These are phyloP conservation scores for Epichloe uncinata DNA, from an alignment of 2,329 filamentous ascomycete genomes.

Conservation along the genomic window DNA sequence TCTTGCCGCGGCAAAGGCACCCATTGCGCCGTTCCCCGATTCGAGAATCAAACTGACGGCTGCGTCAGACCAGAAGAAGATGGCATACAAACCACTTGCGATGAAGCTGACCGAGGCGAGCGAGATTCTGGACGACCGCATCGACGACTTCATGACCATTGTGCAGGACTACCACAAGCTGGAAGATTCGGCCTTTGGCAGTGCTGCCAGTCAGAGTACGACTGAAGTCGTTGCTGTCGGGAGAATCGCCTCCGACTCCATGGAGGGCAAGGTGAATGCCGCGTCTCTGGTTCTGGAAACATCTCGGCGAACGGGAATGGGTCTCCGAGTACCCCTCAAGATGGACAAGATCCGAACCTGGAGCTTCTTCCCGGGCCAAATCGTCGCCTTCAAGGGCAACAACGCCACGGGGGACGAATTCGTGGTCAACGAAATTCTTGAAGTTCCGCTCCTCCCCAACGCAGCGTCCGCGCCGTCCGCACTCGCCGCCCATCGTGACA, in stretches of 20 bases:
- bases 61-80: conserved; percentile 79
- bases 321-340: conserved; percentile 67
- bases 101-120: conserved; percentile 92
- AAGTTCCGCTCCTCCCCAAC: conserved; percentile 59
- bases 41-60: conserved; percentile 73
- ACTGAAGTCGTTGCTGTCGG: conserved; percentile 82
- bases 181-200: conserved; percentile 73
- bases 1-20: conserved; percentile 52
- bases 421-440: conserved; percentile 61
- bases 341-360: conserved; percentile 54
- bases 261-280: conserved; percentile 75
- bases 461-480: conserved; percentile 56
- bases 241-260: conserved; percentile 75
- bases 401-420: conserved; percentile 82
- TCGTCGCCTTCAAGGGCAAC: conserved; percentile 73
- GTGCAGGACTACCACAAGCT: conserved; percentile 63
- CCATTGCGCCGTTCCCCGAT: conserved; percentile 58
- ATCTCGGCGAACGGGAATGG: conserved; percentile 70
- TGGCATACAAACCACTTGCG: conserved; percentile 80
- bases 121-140: conserved; percentile 86
- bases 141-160: conserved; percentile 73
- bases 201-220: conserved; percentile 72
- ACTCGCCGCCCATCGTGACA: conserved; percentile 55
- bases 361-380: conserved; percentile 89
- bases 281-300: conserved; percentile 82